Evolutionary conservation across 75 land plant species (phyloP).

Genomic region (Pinus taeda): DNA sequence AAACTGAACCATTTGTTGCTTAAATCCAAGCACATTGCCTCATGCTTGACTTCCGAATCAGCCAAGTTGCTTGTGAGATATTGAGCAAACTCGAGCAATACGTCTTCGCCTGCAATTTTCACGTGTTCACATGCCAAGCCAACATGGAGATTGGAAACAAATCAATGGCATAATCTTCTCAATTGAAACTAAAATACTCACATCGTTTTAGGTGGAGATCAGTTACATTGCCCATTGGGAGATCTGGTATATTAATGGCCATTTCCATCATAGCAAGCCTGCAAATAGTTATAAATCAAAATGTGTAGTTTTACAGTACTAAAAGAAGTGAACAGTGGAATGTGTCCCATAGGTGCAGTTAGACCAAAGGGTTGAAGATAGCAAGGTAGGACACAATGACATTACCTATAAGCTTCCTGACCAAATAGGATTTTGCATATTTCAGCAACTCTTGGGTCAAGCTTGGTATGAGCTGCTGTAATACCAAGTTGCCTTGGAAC

Average conservation of each 20-base stretch:
- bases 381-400: no score
- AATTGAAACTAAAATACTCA: constrained; percentile 19
- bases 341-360: no score
- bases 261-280: constrained; percentile 78
- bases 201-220: constrained; percentile 60
- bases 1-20: constrained; percentile 77
- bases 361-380: no score
- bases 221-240: constrained; percentile 64
- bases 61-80: constrained; percentile 20
- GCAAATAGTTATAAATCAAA: background rate
- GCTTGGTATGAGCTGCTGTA: constrained; percentile 56
- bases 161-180: no score
- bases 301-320: no score
- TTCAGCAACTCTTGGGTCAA: constrained; percentile 58
- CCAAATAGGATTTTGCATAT: constrained; percentile 63
- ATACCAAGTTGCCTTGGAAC: constrained; percentile 56
- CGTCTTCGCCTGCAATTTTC: constrained; percentile 47
- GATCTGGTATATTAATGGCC: constrained; percentile 55
- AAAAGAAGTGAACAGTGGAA: background rate
- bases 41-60: constrained; percentile 19
- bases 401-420: constrained; percentile 64
- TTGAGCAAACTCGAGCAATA: constrained; percentile 39
- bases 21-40: constrained; percentile 57
- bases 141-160: no score
- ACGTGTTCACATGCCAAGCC: no score